phyloP scores from a whole-genome alignment of 345 rosid species.

The Arabidopsis thaliana region TAIR10.1 NC_003070.9:28074501-28075000 shows the following conservation, averaged over 20 bases:
- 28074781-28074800: not conserved
- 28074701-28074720: not conserved
- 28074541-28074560: not conserved
- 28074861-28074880: too few species aligned
- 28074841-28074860: too few species aligned
- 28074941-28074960: not conserved
- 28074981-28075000: slow-evolving; percentile 2
- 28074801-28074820: not conserved
- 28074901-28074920: not conserved
- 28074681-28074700: slow-evolving; percentile 31
- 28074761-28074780: not conserved
- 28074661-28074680: slow-evolving; percentile 38
- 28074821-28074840: not conserved
- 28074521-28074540: not conserved
- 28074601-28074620: slow-evolving; percentile 48
- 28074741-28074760: not conserved
- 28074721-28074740: not conserved
- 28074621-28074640: slow-evolving; percentile 61
- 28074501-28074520: not conserved
- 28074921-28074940: not conserved
- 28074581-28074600: slow-evolving; percentile 12
- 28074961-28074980: not conserved
- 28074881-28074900: too few species aligned
- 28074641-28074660: slow-evolving; percentile 50
- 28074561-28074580: slow-evolving; percentile 25